Percentiles rank a stretch among this genome's conserved stretches.
These are phyloP conservation scores for Periglandula ipomoeae DNA, from an alignment of 2,329 filamentous ascomycete species.

Conservation along the genomic window DNA sequence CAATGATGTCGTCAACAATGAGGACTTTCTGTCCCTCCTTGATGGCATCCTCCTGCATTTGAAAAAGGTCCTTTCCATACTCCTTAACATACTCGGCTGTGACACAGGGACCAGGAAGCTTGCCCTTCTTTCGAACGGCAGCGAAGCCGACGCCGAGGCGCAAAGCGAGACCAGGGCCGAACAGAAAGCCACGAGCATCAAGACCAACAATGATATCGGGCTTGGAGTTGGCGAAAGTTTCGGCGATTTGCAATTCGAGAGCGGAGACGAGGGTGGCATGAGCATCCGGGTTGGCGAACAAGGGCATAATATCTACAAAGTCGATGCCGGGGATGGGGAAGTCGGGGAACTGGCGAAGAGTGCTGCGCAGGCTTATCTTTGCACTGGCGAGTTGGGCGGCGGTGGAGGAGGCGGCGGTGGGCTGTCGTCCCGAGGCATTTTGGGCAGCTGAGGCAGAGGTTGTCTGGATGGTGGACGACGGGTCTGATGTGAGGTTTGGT, in stretches of 20 bases:
- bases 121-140: constrained; percentile 89
- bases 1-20: constrained; percentile 96
- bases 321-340: constrained; percentile 88
- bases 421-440: constrained; percentile 55
- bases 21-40: constrained; percentile 81
- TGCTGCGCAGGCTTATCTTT: constrained; percentile 60
- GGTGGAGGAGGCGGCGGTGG: constrained; percentile 52
- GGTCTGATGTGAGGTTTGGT: constrained; percentile 13
- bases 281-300: constrained; percentile 70
- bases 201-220: constrained; percentile 90
- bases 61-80: constrained; percentile 90
- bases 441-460: constrained; percentile 25
- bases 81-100: constrained; percentile 89
- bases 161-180: constrained; percentile 82
- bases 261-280: constrained; percentile 74
- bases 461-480: constrained; percentile 15
- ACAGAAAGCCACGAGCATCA: constrained; percentile 90
- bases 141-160: constrained; percentile 79
- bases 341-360: constrained; percentile 80
- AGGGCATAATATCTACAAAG: constrained; percentile 96
- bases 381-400: constrained; percentile 57
- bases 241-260: constrained; percentile 71
- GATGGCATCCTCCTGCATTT: constrained; percentile 85
- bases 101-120: constrained; percentile 82
- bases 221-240: constrained; percentile 50